Base-by-base conservation (phyloP, 192 early-diverging fungal genomes). In the Chytriomyces confervae region DNA sequence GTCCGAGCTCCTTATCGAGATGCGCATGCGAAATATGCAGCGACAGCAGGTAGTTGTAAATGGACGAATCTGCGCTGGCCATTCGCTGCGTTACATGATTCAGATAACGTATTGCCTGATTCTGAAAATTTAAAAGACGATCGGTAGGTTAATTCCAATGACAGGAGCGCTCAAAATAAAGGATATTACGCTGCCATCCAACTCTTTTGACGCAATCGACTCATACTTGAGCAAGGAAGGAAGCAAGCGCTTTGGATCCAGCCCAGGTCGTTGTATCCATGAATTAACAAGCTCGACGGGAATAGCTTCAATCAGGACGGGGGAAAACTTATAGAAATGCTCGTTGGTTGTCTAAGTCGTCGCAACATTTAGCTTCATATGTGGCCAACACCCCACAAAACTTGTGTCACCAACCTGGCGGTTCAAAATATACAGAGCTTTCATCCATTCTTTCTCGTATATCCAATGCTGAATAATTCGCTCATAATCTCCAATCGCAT, bases 31-130 rank as follows among this genome's bases (percentile, higher is more conserved):
- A 87, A 0, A 92, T 91, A 75, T 93, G 95, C 5, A 95, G 72
- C 6, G 89, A 90, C 29, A 99, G 82, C 47, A 98, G 86, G 80
- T 93, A 97, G 84, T 99, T 99, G 86, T 99, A 96, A 62, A 99
- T 92, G 0, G 93, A 91, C 0, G 93, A 86, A 77, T 99, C 97
- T 5, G 91, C 91, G 69, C 95, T 96, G 46, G 85, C 87, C 23
- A 93, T 85, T 57, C 88, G 87, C 11, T 91, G 86, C 6, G 93
- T 94, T 20, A 94, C 92, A 81, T 94, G 93, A 5, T 91, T 90
- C 72, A 99, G 78, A 72, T 98, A 99, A 23, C 94, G 83, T 50
- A 96, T 92, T 0, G 94, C 93, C 83, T 97, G 95, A 82, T 96
- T 94, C 86, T 91, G 82, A 7, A n/a, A 57, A 57, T 57, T n/a